Percentiles rank a stretch among this genome's conserved stretches.
Conservation (phyloP, 176 grass and related monocot species). For the Themeda triandra region DNA sequence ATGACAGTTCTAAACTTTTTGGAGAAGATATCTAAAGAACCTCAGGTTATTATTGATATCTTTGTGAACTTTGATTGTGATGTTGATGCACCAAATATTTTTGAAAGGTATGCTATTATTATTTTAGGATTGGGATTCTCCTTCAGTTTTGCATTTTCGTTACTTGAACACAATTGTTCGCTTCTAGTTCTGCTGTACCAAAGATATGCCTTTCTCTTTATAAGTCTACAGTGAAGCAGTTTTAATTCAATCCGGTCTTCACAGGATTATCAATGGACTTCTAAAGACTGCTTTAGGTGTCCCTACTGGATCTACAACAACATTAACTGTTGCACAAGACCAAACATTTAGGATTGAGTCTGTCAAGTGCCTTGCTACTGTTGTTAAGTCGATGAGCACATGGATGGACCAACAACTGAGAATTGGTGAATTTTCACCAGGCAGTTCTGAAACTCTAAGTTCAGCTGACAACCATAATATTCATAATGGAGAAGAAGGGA, state of each 20-base stretch:
- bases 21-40: conserved; percentile 83
- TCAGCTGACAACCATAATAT: conserved; percentile 54
- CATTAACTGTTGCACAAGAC: conserved; percentile 81
- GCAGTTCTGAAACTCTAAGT: conserved; percentile 45
- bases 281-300: conserved; percentile 93
- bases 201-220: not conserved
- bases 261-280: conserved; percentile 94
- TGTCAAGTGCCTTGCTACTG: conserved; percentile 77
- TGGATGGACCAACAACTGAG: conserved; percentile 95
- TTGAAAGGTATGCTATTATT: conserved; percentile 72
- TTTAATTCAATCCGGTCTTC: conserved; percentile 44
- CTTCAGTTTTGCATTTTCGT: not conserved
- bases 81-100: conserved; percentile 95
- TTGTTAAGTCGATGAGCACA: conserved; percentile 72
- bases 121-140: not conserved
- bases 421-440: conserved; percentile 70
- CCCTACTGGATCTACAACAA: conserved; percentile 75
- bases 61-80: conserved; percentile 99
- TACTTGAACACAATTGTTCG: too few relatives aligned
- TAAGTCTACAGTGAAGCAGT: conserved; percentile 43
- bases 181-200: not conserved
- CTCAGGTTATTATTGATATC: conserved; percentile 89
- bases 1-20: conserved; percentile 89
- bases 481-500: conserved; percentile 76
- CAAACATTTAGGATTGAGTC: conserved; percentile 90